Base-by-base conservation (phyloP, 2,329 filamentous ascomycete species). In the Pseudogymnoascus sp. region DNA sequence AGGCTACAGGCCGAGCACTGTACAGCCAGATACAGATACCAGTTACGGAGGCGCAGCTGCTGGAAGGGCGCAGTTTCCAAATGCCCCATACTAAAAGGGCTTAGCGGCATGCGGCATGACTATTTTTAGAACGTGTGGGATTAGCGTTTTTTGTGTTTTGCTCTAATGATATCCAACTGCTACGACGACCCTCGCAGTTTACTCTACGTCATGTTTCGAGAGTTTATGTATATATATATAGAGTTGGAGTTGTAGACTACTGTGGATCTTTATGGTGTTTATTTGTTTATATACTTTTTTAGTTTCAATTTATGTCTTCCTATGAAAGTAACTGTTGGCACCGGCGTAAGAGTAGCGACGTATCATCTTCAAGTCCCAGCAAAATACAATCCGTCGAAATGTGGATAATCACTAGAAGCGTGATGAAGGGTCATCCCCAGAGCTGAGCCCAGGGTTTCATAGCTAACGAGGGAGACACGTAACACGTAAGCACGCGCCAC, bases 321-420 rank as follows among this genome's bases (percentile, higher is more conserved):
- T 85, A 97, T 93, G 60, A 97, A 49, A 76, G 70, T 91, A 96
- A 61, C 90, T 90, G 74, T 97, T 97, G 4, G 97, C 88, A 67
- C 92, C 92, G 97, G 92, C 38, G 43, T 10, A 26, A 16, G 43
- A 29, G 11, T 23, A 52, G 26, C 26, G 26, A 52, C 45, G 11
- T 31, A 10, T 52, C 26, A 52, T 12, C 26, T 31, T 19, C 45
- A 31, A 7, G 14, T 10, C 23, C 6, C 11, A 52, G n/a, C 12
- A 10, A 39, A 41, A 41, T 41, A 11, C 3, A 11, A 41, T 10
- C 39, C 16, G 3, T 41, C 16, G 8, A 12, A 12, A 3, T 12
- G 21, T 21, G 3, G 16, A 41, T 41, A 41, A 21, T 41, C 19
- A 26, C 23, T 11, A 3, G 16, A 21, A 11, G 16, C 4, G 16